These are phyloP conservation scores for Solanum chmielewskii DNA, from an alignment of 257 asterid species.

Conservation along the genomic window DNA sequence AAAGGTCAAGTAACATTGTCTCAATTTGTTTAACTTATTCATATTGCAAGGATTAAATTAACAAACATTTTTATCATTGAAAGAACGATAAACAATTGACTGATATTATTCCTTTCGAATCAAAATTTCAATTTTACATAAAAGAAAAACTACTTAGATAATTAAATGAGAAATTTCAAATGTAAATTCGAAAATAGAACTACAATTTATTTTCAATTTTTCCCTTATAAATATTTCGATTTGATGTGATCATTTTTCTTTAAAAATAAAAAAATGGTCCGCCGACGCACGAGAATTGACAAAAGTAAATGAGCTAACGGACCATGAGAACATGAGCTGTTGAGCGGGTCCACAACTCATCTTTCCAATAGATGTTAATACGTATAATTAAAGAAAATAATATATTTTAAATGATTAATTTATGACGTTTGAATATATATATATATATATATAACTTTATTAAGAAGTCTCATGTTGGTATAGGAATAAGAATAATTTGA, in stretches of 20 bases:
- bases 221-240: neutral
- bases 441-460: neutral
- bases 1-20: no score
- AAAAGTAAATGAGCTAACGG: neutral
- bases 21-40: neutral
- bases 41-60: fast-evolving
- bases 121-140: neutral
- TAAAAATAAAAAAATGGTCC: neutral
- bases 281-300: neutral
- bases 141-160: neutral
- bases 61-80: neutral
- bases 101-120: neutral
- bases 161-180: neutral
- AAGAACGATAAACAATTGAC: neutral
- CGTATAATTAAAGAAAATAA: neutral
- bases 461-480: no score
- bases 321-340: neutral
- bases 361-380: neutral
- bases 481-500: no score
- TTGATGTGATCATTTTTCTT: neutral
- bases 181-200: no score
- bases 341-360: neutral
- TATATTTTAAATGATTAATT: neutral
- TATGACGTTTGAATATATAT: neutral
- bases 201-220: no score